Evolutionary conservation across 805 yeast genomes (phyloP), one percentile per base, ranked within the genome.

Genomic region (Myxozyma monticola): DNA sequence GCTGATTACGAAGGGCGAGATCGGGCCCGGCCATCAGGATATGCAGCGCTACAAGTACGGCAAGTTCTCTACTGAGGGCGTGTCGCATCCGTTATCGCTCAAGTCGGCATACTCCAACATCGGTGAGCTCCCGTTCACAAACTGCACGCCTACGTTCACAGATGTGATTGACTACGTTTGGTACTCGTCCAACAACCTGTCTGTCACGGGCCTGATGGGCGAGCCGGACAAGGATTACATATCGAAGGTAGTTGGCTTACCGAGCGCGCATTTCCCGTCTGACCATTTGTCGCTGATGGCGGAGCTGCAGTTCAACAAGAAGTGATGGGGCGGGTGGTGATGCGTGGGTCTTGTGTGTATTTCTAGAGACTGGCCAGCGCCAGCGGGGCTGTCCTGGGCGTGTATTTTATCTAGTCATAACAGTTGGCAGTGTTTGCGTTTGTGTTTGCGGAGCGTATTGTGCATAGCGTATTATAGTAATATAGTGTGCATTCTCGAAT

Each of bases 91-190:
- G 39, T 81, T 93, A 71, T 78, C 85, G 60, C 73, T 93, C 68
- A 87, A 82, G 67, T 86, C 96, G 7, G 86, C 96, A 2, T 93
- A 93, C 67, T 82, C 84, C 36, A 76, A 79, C 56, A 79, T 90
- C 63, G 90, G 90, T 22, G 97, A 93, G 68, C 76, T 93, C 54
- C 95, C 96, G 38, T 91, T 91, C 68, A 91, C 99, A 5, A 93
- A 93, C 69, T 84, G 83, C 69, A 84, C 98, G 0, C 99, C 99
- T 24, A 81, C 85, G 30, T 93, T 93, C 70, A 88, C 95, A 1
- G 89, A 88, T 63, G 90, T 84, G 35, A 88, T 93, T 70, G 99
- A 93, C 71, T 93, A 93, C 67, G 83, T 93, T 51, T 95, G 98
- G 96, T 89, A 86, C 69, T 81, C 96, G 1, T 85, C 96, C 7